phyloP scores from a whole-genome alignment of 176 grass and related monocot species.

The Tillandsia fasciculata region DNA sequence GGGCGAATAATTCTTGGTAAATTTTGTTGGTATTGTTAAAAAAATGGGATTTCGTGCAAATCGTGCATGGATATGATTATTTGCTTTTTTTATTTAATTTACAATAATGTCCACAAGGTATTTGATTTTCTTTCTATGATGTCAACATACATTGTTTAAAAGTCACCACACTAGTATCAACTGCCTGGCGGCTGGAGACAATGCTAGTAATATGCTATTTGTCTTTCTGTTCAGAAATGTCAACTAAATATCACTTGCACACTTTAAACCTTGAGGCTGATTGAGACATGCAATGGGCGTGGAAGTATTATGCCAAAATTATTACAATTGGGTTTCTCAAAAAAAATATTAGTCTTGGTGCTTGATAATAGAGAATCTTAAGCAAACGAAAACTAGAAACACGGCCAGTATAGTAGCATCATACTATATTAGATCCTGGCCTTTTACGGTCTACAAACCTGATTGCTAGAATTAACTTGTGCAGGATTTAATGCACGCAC shows the following conservation, averaged over 20 bases:
- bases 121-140: background rate
- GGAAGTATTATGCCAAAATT: background rate
- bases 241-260: background rate
- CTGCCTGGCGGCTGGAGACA: background rate
- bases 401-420: no score
- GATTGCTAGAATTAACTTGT: no score
- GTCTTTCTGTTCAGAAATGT: background rate
- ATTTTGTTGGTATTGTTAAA: conserved; percentile 1
- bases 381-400: background rate
- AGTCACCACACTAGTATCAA: background rate
- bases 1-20: conserved; percentile 18
- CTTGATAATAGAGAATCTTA: background rate
- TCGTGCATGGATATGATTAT: background rate
- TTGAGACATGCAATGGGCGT: background rate
- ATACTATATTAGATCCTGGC: no score
- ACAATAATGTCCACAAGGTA: background rate
- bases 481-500: background rate
- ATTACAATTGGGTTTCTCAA: background rate
- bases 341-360: background rate
- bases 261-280: background rate
- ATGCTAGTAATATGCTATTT: background rate
- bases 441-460: no score
- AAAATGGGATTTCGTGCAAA: background rate
- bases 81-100: background rate
- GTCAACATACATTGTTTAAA: background rate